Conservation (phyloP, 2,329 filamentous ascomycete species). For the Apiospora saccharicola region DNA sequence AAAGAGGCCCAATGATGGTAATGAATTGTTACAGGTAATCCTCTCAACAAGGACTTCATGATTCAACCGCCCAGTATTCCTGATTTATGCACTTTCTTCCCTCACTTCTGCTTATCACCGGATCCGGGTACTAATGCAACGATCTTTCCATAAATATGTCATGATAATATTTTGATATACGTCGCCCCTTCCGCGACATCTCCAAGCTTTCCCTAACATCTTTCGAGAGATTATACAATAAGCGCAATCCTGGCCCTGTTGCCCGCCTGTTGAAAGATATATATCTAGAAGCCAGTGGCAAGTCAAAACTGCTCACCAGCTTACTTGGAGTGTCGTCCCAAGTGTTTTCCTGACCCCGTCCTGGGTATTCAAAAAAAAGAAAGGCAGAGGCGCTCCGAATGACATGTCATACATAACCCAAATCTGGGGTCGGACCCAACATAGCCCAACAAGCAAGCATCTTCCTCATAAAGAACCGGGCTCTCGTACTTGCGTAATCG, state of each 20-base stretch:
- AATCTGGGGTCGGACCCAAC: background rate
- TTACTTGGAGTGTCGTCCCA: background rate
- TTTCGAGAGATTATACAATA: constrained; percentile 16
- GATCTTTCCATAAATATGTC: background rate
- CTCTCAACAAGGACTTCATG: background rate
- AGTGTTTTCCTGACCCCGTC: background rate
- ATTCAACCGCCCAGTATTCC: background rate
- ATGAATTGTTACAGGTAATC: background rate
- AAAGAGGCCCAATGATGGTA: background rate
- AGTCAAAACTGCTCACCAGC: constrained; percentile 13
- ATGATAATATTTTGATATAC: background rate
- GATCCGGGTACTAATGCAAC: background rate
- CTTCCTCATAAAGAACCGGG: background rate
- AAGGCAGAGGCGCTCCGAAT: background rate
- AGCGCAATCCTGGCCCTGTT: constrained; percentile 9
- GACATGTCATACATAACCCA: background rate
- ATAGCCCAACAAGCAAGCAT: background rate
- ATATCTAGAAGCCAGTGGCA: background rate
- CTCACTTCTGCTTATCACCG: background rate
- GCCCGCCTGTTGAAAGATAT: background rate
- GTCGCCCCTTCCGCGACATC: background rate
- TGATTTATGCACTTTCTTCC: background rate
- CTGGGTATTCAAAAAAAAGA: constrained; percentile 16
- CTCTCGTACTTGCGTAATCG: background rate
- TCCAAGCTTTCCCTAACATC: constrained; percentile 7